A percentile compares a stretch with the other conserved stretches of the same genome.
Evolutionary conservation across 192 early-diverging fungal genomes (phyloP).

Genomic region (Blastocladiella britannica): DNA sequence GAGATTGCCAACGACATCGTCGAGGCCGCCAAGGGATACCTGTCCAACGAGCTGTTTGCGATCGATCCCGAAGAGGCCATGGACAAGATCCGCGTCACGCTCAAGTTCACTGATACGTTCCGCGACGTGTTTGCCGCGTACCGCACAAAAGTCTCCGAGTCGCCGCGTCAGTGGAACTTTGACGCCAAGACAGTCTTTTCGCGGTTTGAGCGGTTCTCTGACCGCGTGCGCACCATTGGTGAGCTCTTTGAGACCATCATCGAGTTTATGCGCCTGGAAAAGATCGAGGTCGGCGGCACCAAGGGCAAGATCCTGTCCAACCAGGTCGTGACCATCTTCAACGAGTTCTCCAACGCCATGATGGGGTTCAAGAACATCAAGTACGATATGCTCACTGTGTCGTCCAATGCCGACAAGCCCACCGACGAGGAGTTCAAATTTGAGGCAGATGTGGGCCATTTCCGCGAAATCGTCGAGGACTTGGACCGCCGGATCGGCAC

Average conservation of each 20-base stretch:
- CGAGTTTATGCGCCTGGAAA: constrained; percentile 44
- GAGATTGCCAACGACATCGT: constrained; percentile 49
- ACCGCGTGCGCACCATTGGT: constrained; percentile 25
- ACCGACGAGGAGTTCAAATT: constrained; percentile 16
- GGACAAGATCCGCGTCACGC: constrained; percentile 23
- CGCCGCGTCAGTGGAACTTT: constrained; percentile 33
- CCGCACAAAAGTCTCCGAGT: constrained; percentile 19
- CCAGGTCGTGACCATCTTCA: constrained; percentile 37
- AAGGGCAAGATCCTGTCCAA: constrained; percentile 47
- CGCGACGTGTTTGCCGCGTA: constrained; percentile 27
- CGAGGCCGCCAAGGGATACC: constrained; percentile 31
- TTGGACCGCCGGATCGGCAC: constrained; percentile 38
- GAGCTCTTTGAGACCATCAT: constrained; percentile 46
- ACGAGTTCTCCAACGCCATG: constrained; percentile 29
- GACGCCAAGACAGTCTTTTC: constrained; percentile 35
- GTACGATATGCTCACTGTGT: constrained; percentile 34
- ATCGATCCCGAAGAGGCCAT: constrained; percentile 39
- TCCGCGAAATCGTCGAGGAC: constrained; percentile 34
- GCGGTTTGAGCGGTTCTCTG: constrained; percentile 29
- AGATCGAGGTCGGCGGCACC: constrained; percentile 47
- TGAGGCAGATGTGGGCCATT: constrained; percentile 24
- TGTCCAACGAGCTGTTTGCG: constrained; percentile 34
- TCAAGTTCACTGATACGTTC: constrained; percentile 26
- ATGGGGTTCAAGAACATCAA: constrained; percentile 28
- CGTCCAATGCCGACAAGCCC: background rate